A percentile compares a stretch with the other conserved stretches of the same genome.
phyloP scores from a whole-genome alignment of 148 eudicot genomes.

The Camellia lanceoleosa region DNA sequence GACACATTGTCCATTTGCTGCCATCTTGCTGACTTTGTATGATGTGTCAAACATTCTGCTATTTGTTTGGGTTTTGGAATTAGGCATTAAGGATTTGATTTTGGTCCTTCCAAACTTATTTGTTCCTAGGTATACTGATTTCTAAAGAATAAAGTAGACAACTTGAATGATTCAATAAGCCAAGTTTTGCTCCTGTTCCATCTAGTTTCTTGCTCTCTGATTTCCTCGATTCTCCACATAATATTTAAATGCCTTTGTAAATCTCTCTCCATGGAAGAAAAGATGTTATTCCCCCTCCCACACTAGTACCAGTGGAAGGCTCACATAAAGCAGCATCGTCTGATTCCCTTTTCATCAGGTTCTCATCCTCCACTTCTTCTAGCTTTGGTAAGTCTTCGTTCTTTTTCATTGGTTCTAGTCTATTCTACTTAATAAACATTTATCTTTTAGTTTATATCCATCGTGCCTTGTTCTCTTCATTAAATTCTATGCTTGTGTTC shows the following conservation, averaged over 20 bases:
- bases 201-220: constrained; percentile 9
- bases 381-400: constrained; percentile 38
- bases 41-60: neutral
- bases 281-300: constrained; percentile 60
- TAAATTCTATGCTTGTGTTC: constrained; percentile 22
- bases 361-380: constrained; percentile 33
- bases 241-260: constrained; percentile 8
- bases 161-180: neutral
- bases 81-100: neutral
- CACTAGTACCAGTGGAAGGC: constrained; percentile 84
- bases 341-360: constrained; percentile 41
- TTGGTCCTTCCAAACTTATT: neutral
- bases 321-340: constrained; percentile 51
- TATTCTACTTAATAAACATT: constrained; percentile 22
- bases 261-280: constrained; percentile 35
- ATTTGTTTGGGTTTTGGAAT: neutral
- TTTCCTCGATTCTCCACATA: constrained; percentile 9
- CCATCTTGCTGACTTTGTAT: neutral
- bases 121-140: constrained; percentile 9
- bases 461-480: constrained; percentile 22
- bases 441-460: constrained; percentile 12
- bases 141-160: neutral
- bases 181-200: constrained; percentile 5
- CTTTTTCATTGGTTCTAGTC: constrained; percentile 21
- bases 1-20: neutral